phyloP scores from a whole-genome alignment of 2,329 filamentous ascomycete species.

The Aspergillus floridensis region DNA sequence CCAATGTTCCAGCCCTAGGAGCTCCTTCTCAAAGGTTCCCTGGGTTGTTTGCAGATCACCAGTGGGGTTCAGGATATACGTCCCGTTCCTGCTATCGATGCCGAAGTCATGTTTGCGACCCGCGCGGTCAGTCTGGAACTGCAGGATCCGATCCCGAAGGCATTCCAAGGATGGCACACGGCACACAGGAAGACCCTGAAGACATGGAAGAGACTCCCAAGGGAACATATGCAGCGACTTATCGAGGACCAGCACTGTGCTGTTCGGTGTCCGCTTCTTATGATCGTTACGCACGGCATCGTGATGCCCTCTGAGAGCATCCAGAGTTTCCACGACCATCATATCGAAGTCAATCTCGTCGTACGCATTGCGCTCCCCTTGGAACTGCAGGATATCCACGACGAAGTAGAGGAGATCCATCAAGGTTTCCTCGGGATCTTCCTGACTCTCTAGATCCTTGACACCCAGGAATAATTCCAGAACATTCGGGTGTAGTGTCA shows the following conservation, averaged over 20 bases:
- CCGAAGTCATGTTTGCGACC: constrained; percentile 46
- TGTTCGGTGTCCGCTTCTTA: constrained; percentile 41
- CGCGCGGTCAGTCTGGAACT: constrained; percentile 36
- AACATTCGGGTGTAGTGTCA: constrained; percentile 64
- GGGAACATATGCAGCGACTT: constrained; percentile 88
- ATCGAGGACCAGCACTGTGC: constrained; percentile 87
- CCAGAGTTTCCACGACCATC: constrained; percentile 84
- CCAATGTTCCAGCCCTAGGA: constrained; percentile 62
- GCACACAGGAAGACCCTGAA: constrained; percentile 75
- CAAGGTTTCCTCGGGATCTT: constrained; percentile 84
- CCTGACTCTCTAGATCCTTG: constrained; percentile 66
- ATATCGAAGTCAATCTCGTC: constrained; percentile 95
- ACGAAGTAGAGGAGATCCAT: constrained; percentile 94
- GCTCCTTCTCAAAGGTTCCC: constrained; percentile 65
- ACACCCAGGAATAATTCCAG: constrained; percentile 86
- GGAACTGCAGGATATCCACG: constrained; percentile 92
- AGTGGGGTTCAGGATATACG: constrained; percentile 85
- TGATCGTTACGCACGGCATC: constrained; percentile 42
- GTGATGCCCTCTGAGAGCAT: constrained; percentile 79
- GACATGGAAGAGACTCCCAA: constrained; percentile 91
- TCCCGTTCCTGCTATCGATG: constrained; percentile 46
- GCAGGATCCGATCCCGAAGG: constrained; percentile 71
- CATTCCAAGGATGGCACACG: constrained; percentile 83
- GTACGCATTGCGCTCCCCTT: constrained; percentile 93
- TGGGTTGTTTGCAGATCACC: constrained; percentile 81